Conservation (phyloP, 202 grass and related monocot genomes). For the Saccharum hybrid region DNA sequence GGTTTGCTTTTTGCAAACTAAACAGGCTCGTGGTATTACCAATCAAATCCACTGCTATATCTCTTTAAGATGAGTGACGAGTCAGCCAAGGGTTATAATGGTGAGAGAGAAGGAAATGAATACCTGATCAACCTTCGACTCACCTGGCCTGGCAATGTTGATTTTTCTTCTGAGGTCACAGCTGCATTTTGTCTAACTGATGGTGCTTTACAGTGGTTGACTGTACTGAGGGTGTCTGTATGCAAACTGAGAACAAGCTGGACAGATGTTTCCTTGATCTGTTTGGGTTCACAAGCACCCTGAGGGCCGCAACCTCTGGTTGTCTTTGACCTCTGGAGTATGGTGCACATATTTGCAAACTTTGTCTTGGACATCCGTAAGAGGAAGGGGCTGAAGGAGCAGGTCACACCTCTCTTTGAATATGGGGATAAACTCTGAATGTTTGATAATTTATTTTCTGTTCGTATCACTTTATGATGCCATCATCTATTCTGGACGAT, state of each 20-base stretch:
- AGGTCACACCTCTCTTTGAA: no score
- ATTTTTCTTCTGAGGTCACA: slow-evolving; percentile 72
- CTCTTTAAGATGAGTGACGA: slow-evolving; percentile 62
- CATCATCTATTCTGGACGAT: no score
- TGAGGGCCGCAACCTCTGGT: slow-evolving; percentile 50
- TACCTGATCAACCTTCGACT: slow-evolving; percentile 70
- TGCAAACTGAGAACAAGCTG: slow-evolving; percentile 77
- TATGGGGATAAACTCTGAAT: no score
- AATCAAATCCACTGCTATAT: slow-evolving; percentile 70
- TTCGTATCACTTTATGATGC: no score
- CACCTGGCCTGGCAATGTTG: slow-evolving; percentile 63
- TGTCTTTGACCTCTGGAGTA: slow-evolving; percentile 65
- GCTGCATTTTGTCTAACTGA: slow-evolving; percentile 53
- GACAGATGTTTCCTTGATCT: slow-evolving; percentile 65
- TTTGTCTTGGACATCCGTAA: slow-evolving; percentile 55
- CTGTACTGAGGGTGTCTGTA: slow-evolving; percentile 63
- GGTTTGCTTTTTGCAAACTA: no score
- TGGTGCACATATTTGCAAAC: slow-evolving; percentile 23
- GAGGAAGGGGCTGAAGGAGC: slow-evolving; percentile 27
- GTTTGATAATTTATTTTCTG: no score
- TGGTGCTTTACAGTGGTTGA: slow-evolving; percentile 62
- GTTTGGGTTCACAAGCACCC: slow-evolving; percentile 53
- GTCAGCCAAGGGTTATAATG: slow-evolving; percentile 53
- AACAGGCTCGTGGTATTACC: no score
- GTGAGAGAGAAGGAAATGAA: slow-evolving; percentile 49